Base-by-base conservation (phyloP, 2,329 filamentous ascomycete genomes). In the Arthroderma sp. region DNA sequence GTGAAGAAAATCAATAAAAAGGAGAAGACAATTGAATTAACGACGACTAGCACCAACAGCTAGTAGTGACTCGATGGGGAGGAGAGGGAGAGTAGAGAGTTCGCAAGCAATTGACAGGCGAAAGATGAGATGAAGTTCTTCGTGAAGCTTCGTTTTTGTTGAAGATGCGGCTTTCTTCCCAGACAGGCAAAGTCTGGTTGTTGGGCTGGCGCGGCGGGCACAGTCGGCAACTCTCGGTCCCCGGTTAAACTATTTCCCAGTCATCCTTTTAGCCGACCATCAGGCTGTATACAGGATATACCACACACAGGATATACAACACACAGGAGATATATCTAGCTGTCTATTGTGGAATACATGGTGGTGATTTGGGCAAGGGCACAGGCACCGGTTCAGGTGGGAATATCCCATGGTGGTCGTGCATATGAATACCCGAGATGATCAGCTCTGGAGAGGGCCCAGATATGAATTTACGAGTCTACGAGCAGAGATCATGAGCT, bases 61-160 rank as follows among this genome's bases (percentile, higher is more conserved):
- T 38, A 38, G 11, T 22, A 36, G 11, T 6, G 32, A 10, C 27
- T 36, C 31, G 52, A 48, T 49, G 46, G 49, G 50, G 54, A 53
- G 47, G 48, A 50, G 40, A 50, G 51, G 50, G 43, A 48, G 49
- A 40, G 47, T 43, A 52, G 47, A 44, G 52, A 55, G 50, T 52
- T 52, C 46, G 47, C 41, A 41, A 47, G 30, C 7, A 27, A 34
- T 10, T 36, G 7, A 28, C 31, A 36, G 29, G 15, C 32, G 32
- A 33, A 22, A 7, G 41, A 27, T 29, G 31, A 27, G 31, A 34
- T 42, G 40, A 36, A 42, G 40, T 43, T 22, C 15, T 22, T 22
- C 15, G 15, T 15, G 41, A 43, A 30, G 29, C 40, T 38, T 36
- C 37, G 33, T 42, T 46, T 46, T 36, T 43, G 47, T 49, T 49